Evolutionary conservation across 495 filamentous ascomycete species (phyloP).

Genomic region (Amorphotheca resinae): DNA sequence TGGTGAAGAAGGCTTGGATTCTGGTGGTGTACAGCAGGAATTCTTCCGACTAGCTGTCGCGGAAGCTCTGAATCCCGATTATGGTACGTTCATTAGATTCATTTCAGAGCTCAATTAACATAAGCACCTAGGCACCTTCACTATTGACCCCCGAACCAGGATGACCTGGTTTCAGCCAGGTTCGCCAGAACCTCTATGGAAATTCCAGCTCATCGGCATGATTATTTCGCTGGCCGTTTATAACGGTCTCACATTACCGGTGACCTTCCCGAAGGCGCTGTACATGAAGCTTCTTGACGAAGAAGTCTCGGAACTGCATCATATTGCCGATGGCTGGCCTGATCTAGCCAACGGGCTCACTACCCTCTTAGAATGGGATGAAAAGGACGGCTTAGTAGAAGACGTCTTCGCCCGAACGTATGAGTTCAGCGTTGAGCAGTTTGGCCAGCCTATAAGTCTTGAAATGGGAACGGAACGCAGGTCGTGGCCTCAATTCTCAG

Average conservation of each 20-base stretch:
- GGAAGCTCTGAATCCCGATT: constrained; percentile 63
- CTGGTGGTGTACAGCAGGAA: constrained; percentile 89
- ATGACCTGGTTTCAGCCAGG: constrained; percentile 82
- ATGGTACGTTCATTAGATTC: constrained; percentile 34
- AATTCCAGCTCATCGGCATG: constrained; percentile 82
- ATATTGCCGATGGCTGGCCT: constrained; percentile 83
- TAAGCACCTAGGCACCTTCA: constrained; percentile 39
- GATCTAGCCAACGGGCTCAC: constrained; percentile 61
- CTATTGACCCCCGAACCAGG: constrained; percentile 55
- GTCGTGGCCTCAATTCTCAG: constrained; percentile 19
- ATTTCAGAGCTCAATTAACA: not conserved
- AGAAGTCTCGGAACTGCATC: constrained; percentile 50
- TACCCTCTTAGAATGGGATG: constrained; percentile 56
- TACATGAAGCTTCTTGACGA: constrained; percentile 68
- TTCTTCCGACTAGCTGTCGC: constrained; percentile 77
- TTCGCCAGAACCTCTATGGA: constrained; percentile 69
- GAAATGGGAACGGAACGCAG: constrained; percentile 27
- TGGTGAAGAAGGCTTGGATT: constrained; percentile 84
- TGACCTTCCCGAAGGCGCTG: constrained; percentile 74
- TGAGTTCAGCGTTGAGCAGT: constrained; percentile 66
- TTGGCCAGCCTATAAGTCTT: constrained; percentile 40
- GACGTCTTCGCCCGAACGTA: constrained; percentile 74
- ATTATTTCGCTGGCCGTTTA: constrained; percentile 84
- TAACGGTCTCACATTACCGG: constrained; percentile 80
- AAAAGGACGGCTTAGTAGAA: constrained; percentile 60